Evolutionary conservation across 306 rosid genomes (phyloP), one percentile per base, ranked within the genome.

Genomic region (Senna tora): DNA sequence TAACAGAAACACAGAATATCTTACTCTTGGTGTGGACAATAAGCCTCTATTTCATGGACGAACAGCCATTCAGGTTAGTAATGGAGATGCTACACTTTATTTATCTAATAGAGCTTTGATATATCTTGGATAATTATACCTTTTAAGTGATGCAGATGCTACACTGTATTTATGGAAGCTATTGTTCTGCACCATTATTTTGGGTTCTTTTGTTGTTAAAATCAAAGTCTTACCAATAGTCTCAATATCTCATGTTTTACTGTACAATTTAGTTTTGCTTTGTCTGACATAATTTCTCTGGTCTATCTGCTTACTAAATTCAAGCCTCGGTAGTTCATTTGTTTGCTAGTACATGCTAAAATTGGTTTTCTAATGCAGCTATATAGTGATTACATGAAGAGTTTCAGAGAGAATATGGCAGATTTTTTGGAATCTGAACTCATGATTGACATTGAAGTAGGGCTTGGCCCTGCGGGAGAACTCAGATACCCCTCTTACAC

Each of bases 391-490:
- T 94, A 84, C 76, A 82, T 91, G 88, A 79, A 65, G 79, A 94
- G 97, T 61, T 94, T 94, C 83, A 80, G 95, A 74, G 89, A 89
- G 73, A 88, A 77, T 72, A 91, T 87, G 97, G 65, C 72, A 34
- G 89, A 94, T 65, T 89, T 81, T 71, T 69, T 94, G 72, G 84
- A 89, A 71, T 75, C 83, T 60, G 95, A 90, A 61, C 84, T 91
- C 60, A 22, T 94, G 22, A 46, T 94, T 79, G 97, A 94, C 75
- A 73, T 91, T 81, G 97, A 94, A 86, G 95, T 91, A 47, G 97
- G 98, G 38, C 94, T 91, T 59, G 97, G 98, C 30, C 96, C 98
- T 2, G 91, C 96, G 0, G 98, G 97, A 68, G 98, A 94, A 77
- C 89, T 94, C 68, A 92, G 97, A 81, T 89, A 89, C 77, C 95